Base-by-base conservation (phyloP, 2,329 filamentous ascomycete genomes). In the Cyphellophora europaea region DNA sequence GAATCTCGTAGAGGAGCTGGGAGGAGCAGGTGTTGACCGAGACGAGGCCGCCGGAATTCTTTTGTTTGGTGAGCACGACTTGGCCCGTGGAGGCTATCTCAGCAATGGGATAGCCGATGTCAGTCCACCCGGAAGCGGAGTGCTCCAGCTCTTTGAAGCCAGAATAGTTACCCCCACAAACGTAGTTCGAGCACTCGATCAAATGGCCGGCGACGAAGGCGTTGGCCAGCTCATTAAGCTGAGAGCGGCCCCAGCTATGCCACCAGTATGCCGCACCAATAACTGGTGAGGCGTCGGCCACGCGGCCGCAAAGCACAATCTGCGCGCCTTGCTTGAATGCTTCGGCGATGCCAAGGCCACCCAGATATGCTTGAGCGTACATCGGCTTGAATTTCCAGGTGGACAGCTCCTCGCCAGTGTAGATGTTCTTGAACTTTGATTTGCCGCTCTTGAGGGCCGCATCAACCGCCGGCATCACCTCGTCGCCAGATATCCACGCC, bases 1-100 rank as follows among this genome's bases (percentile, higher is more conserved):
- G 68, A 11, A 72, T 66, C 49, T 72, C 69, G 45, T 72, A 74
- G 2, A 74, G 45, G 3, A 73, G 53, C 40, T 74, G 71, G 3
- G 63, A 66, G 0, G 62, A 63, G 36, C 69, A 66, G 1, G 70
- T 74, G 35, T 72, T 64, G 5, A 66, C 61, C 1, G 57, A 62
- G 12, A 66, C 56, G 2, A 54, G 43, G n/a, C 66, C 64, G 2
- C 58, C 59, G 5, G 53, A 48, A 37, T 53, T 50, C 5, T 55
- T 50, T 34, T 66, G 61, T 42, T 66, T 67, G 12, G 61, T 63
- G 46, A 67, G 65, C 12, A 63, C 49, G 10, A 59, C 58, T 19
- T 55, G 45, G 4, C 64, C 64, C 14, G 57, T 51, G 0, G 47
- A 40, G 11, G 57, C 57, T 27, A 67, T 63, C 41, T 66, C 63